Evolutionary conservation across 2,329 filamentous ascomycete genomes (phyloP).

Genomic region (Aureobasidium zeae): DNA sequence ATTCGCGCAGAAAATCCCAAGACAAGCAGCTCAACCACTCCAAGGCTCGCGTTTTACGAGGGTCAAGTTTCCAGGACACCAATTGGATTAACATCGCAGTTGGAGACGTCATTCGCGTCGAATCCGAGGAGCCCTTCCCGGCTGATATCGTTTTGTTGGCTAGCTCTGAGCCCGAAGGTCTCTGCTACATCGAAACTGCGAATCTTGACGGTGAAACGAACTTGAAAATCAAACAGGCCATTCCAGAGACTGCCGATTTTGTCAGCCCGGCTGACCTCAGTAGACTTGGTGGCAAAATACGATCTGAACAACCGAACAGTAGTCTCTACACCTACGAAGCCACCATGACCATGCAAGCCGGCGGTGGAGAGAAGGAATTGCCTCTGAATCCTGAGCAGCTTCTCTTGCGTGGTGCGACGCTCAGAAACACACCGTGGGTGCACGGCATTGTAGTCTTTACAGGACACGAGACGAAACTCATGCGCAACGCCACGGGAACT

Average conservation of each 20-base stretch:
- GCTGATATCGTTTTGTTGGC: conserved; percentile 87
- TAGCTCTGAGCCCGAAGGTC: conserved; percentile 90
- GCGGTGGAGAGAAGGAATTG: conserved; percentile 87
- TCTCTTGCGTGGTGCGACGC: conserved; percentile 80
- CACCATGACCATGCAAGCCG: conserved; percentile 80
- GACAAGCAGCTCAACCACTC: conserved; percentile 84
- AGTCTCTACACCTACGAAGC: conserved; percentile 98
- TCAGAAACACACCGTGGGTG: conserved; percentile 95
- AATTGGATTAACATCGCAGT: conserved; percentile 92
- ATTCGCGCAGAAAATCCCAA: conserved; percentile 79
- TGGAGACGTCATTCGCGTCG: conserved; percentile 83
- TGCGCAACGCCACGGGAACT: conserved; percentile 94
- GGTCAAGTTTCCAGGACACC: conserved; percentile 73
- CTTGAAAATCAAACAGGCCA: conserved; percentile 94
- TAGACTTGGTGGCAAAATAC: conserved; percentile 72
- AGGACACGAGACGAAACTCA: conserved; percentile 95
- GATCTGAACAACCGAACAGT: conserved; percentile 96
- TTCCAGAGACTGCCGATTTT: conserved; percentile 81
- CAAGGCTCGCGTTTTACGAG: conserved; percentile 71
- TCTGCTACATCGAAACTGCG: conserved; percentile 98
- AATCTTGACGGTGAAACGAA: conserved; percentile 98
- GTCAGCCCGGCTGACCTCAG: conserved; percentile 82
- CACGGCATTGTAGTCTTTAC: conserved; percentile 95
- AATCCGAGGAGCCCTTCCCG: conserved; percentile 91
- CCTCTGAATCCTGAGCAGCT: conserved; percentile 86